These are phyloP conservation scores for Phoma sp. DNA, from an alignment of 2,329 filamentous ascomycete species.

Conservation along the genomic window DNA sequence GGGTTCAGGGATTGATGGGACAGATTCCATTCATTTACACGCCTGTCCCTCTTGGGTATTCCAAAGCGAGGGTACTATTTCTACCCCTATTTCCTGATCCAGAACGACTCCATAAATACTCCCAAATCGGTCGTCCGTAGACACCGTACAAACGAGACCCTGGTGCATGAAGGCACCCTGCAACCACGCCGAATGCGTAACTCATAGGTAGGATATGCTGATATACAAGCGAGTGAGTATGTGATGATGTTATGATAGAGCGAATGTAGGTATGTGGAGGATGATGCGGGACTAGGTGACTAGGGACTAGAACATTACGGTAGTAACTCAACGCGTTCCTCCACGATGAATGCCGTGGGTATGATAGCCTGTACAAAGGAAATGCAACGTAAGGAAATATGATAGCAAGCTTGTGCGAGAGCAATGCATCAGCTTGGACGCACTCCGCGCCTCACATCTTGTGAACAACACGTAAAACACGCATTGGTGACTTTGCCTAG, in stretches of 20 bases:
- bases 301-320: constrained; percentile 45
- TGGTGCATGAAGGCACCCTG: not conserved
- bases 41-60: not conserved
- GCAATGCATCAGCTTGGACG: not conserved
- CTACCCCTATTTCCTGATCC: not conserved
- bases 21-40: constrained; percentile 1
- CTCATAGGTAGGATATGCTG: not conserved
- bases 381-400: constrained; percentile 4
- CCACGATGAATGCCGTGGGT: constrained; percentile 18
- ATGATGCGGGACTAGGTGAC: constrained; percentile 32
- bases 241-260: constrained; percentile 3
- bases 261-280: constrained; percentile 25
- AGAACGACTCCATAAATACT: not conserved
- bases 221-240: constrained; percentile 12
- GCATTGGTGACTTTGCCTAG: not conserved
- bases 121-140: not conserved
- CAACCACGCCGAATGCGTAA: not conserved
- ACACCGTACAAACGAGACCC: not conserved
- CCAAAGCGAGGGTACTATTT: constrained; percentile 1
- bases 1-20: not conserved
- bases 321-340: constrained; percentile 36
- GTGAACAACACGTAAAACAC: not conserved
- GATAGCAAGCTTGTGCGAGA: not conserved
- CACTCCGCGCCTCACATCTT: not conserved
- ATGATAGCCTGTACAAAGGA: constrained; percentile 12